Evolutionary conservation across 176 grass and related monocot species (phyloP), one percentile per base, ranked within the genome.

Genomic region (Lolium perenne): DNA sequence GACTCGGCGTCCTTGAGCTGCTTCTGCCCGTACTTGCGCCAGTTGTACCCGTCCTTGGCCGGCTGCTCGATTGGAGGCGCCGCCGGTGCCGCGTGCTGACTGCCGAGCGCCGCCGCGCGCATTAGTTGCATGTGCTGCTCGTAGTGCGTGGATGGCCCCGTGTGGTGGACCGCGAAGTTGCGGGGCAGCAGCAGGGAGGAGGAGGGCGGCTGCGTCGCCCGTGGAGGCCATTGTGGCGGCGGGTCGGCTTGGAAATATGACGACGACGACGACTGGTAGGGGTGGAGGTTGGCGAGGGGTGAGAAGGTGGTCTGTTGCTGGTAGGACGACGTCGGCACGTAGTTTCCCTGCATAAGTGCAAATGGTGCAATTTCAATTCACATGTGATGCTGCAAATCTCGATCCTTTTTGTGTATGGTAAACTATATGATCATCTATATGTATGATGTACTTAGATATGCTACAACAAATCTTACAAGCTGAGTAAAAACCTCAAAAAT

Each of bases 1-100:
- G 85, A 97, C 88, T 94, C 91, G 53, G 90, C 85, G 78, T 89
- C 88, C 88, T 97, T 97, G 81, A 97, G 84, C 82, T 97, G 88
- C 84, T 97, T 97, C 84, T 97, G 94, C 81, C 92, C 90, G 32
- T 94, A 97, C 83, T 97, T 97, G 63, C 94, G 79, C 94, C 92
- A 94, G 80, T 90, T 94, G 92, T 94, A 97, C 38, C 94, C 94
- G 76, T 94, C 94, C 43, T 94, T 91, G 18, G 72, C 87, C 71
- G 94, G 94, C 84, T 92, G 92, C 68, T 94, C 94, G 57, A 97
- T 80, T 1, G 63, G 57, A 12, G 58, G 13, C 46, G 78, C 32
- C 87, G 83, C 43, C 61, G 82, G 11, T 59, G 41, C 48, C 66
- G 17, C 23, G 1, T 61, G 84, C 46, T 53, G 80, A 50, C 38